phyloP scores from a whole-genome alignment of 78 protist species.

The Cyanophora paradoxa region DNA sequence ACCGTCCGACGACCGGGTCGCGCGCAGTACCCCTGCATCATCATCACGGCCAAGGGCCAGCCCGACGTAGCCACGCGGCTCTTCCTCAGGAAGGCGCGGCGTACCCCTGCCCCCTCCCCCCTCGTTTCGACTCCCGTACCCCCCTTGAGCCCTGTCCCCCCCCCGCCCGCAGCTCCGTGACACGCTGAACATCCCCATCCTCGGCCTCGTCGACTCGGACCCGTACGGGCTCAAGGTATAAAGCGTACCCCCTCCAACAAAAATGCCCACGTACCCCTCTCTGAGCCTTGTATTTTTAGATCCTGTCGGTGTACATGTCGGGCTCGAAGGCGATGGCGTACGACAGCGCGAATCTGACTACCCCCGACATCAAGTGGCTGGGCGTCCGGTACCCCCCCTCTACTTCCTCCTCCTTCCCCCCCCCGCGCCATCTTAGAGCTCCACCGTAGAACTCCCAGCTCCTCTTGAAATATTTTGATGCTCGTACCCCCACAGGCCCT shows the following conservation, averaged over 20 bases:
- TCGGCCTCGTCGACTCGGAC: conserved; percentile 57
- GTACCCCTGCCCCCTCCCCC: neutral
- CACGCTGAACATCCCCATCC: conserved; percentile 43
- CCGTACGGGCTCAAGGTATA: conserved; percentile 65
- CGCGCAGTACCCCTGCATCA: conserved; percentile 54
- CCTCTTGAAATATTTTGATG: neutral
- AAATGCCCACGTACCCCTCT: too few relatives aligned
- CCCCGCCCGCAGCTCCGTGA: conserved; percentile 4
- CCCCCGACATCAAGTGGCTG: conserved; percentile 62
- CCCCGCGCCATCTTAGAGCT: neutral
- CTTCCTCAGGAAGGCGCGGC: conserved; percentile 5
- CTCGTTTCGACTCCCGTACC: neutral
- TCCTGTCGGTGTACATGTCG: conserved; percentile 55
- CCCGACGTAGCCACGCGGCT: conserved; percentile 64
- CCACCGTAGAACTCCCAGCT: too few relatives aligned
- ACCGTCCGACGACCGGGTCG: too few relatives aligned
- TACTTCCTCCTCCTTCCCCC: neutral
- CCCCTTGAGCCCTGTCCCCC: neutral
- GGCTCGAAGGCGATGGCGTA: conserved; percentile 64
- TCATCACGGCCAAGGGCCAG: conserved; percentile 61
- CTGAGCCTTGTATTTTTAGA: too few relatives aligned
- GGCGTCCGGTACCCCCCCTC: conserved; percentile 37
- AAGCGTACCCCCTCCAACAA: too few relatives aligned
- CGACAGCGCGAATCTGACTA: conserved; percentile 55
- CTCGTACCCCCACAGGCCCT: neutral